Base-by-base conservation (phyloP, 441 rosid species). In the Populus hybrid region DNA sequence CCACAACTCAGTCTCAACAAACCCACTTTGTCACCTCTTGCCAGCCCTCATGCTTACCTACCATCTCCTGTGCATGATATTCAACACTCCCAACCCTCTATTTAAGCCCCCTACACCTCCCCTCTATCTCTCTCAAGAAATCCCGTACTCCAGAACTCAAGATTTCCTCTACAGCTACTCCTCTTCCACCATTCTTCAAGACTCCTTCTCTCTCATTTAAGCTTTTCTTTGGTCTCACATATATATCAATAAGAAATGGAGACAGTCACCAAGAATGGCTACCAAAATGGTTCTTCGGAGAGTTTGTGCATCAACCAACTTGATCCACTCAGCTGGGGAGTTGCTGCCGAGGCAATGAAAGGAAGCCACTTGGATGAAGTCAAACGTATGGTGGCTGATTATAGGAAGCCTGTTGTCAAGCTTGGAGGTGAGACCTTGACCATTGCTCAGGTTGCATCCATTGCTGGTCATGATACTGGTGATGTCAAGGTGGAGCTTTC, bases 291-390 rank as follows among this genome's bases (percentile, higher is more conserved):
- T 64, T 78, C 83, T 38, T 63, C 70, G 73, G 80, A 84, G 40
- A 36, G 73, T 24, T 28, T 83, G 36, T 80, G 84, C 72, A 36
- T 2, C 3, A 30, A 30, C 32, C 38, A 16, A 3, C 67, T 63
- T 8, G 93, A 93, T 82, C 92, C 93, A 0, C 76, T 91, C 77
- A 89, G 81, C 81, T 93, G 95, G 97, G 94, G 89, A 0, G 76
- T 77, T 28, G 87, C 89, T 20, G 94, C 95, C 0, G 92, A 91
- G 73, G 78, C 89, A 14, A 76, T 93, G 86, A 89, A 85, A 69
- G 94, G 93, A 4, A 91, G 97, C 75, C 94, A 93, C 81, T 85
- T 93, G 67, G 94, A 91, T 24, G 93, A 93, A 74, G 97, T 93
- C 77, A 88, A 84, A 80, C 75, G 83, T 36, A 91, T 91, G 97